Percentiles rank a stretch among this genome's conserved stretches.
These are phyloP conservation scores for Solanum hybrid DNA, from an alignment of 305 asterid genomes.

Conservation along the genomic window DNA sequence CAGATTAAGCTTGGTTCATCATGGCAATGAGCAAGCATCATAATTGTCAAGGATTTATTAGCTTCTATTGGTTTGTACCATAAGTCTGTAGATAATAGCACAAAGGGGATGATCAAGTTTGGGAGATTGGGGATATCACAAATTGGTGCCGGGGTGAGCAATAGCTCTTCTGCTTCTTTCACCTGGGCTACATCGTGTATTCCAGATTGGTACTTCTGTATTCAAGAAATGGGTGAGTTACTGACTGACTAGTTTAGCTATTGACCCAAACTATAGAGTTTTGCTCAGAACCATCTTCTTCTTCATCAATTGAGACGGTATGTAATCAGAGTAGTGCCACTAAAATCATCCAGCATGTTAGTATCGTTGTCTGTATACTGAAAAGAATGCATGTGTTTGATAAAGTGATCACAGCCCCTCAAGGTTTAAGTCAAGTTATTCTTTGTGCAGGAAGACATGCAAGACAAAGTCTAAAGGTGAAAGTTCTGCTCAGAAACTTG, in stretches of 20 bases:
- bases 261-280: not conserved
- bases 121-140: not conserved
- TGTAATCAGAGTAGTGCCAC: not conserved
- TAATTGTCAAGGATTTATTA: not conserved
- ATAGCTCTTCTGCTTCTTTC: not conserved
- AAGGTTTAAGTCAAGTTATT: not conserved
- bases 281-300: not conserved
- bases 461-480: constrained; percentile 12
- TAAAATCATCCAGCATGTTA: not conserved
- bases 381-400: not conserved
- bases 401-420: not conserved
- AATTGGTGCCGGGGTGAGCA: not conserved
- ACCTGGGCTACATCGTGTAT: not conserved
- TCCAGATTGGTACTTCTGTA: not conserved
- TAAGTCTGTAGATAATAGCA: not conserved
- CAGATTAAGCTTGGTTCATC: not conserved
- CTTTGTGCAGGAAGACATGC: constrained; percentile 16
- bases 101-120: not conserved
- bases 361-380: not conserved
- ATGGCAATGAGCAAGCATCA: not conserved
- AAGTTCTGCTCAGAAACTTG: constrained; percentile 29
- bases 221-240: not conserved
- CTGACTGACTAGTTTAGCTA: not conserved
- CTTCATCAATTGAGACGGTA: not conserved
- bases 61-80: not conserved